Evolutionary conservation across 2,329 filamentous ascomycete genomes (phyloP).

Genomic region (Drechslerella stenobrocha): DNA sequence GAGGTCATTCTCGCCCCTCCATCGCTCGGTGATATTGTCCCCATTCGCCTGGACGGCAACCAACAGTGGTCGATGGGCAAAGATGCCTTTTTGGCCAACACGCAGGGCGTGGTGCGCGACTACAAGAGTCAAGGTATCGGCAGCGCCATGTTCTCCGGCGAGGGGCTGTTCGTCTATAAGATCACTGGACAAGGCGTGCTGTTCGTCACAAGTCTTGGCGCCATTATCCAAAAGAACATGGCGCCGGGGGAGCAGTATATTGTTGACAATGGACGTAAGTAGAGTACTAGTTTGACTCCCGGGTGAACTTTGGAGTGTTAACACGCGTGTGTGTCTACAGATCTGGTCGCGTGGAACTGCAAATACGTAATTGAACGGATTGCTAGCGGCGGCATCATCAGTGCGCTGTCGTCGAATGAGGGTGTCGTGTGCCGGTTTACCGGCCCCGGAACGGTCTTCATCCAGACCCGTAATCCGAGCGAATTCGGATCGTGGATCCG

Average conservation of each 20-base stretch:
- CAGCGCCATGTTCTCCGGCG: conserved; percentile 92
- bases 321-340: conserved; percentile 6
- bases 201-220: conserved; percentile 91
- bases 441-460: conserved; percentile 81
- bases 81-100: conserved; percentile 82
- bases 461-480: conserved; percentile 86
- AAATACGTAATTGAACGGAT: conserved; percentile 90
- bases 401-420: conserved; percentile 77
- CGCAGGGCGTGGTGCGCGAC: conserved; percentile 83
- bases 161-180: conserved; percentile 88
- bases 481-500: conserved; percentile 63
- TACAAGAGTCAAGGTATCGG: conserved; percentile 82
- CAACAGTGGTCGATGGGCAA: conserved; percentile 83
- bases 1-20: conserved; percentile 82
- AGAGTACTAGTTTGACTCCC: background rate
- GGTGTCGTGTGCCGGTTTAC: conserved; percentile 88
- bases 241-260: conserved; percentile 79
- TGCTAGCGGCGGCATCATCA: conserved; percentile 88
- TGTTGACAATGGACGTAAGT: conserved; percentile 74
- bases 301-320: background rate
- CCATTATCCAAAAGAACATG: conserved; percentile 89
- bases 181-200: conserved; percentile 77
- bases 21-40: conserved; percentile 81
- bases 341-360: conserved; percentile 95
- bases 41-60: conserved; percentile 70